phyloP scores from a whole-genome alignment of 495 filamentous ascomycete genomes.

The Lophiotrema nucula region DNA sequence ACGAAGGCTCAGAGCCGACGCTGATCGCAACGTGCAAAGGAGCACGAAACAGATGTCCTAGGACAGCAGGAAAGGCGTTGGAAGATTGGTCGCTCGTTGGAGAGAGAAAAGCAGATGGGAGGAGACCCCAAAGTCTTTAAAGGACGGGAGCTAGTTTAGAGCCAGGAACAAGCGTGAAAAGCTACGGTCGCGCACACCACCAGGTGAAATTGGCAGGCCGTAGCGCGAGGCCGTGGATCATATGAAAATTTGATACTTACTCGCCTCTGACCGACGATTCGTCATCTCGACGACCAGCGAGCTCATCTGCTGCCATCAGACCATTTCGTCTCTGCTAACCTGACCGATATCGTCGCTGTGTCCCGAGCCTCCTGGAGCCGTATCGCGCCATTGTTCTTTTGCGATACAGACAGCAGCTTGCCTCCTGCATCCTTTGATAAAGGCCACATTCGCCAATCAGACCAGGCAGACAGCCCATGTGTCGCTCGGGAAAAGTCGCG shows the following conservation, averaged over 20 bases:
- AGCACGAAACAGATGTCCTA: neutral
- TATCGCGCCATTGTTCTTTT: too few relatives aligned
- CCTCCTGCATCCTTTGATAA: too few relatives aligned
- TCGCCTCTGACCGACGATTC: neutral
- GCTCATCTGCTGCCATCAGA: neutral
- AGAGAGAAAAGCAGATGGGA: neutral
- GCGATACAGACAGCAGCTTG: too few relatives aligned
- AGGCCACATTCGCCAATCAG: too few relatives aligned
- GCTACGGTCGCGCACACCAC: too few relatives aligned
- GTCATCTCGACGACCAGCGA: neutral
- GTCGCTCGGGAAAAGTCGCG: slow-evolving; percentile 26
- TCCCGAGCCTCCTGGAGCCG: too few relatives aligned
- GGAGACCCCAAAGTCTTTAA: neutral
- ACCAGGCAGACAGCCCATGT: neutral
- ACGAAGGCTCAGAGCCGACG: slow-evolving; percentile 1
- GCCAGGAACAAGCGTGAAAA: neutral
- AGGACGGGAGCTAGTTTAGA: slow-evolving; percentile 14
- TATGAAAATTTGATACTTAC: neutral
- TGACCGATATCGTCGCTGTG: too few relatives aligned
- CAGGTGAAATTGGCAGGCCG: neutral
- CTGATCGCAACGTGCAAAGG: neutral
- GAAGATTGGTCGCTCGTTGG: neutral
- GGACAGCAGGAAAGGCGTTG: neutral
- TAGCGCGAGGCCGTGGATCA: neutral
- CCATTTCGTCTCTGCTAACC: too few relatives aligned